phyloP scores from a whole-genome alignment of 2,329 filamentous ascomycete genomes.

The Pseudocercospora pini-densiflorae region DNA sequence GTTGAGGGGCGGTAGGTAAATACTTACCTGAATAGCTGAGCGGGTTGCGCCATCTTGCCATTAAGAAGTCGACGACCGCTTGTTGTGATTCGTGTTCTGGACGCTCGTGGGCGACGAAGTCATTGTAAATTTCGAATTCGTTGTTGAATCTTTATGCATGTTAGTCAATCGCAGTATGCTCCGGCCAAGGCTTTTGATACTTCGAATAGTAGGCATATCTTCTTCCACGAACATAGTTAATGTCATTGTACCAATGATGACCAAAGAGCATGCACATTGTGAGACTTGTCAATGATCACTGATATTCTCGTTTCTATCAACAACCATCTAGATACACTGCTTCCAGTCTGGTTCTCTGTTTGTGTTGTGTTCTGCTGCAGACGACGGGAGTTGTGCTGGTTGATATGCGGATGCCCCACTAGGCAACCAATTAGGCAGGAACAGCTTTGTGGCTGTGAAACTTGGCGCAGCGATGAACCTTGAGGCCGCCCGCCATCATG shows the following conservation, averaged over 20 bases:
- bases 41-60: slow-evolving; percentile 4
- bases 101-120: slow-evolving; percentile 3
- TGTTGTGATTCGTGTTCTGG: slow-evolving; percentile 2
- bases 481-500: no score
- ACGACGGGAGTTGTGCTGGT: background rate
- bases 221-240: background rate
- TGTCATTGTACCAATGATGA: background rate
- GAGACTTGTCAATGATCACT: background rate
- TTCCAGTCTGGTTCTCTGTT: background rate
- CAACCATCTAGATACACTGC: background rate
- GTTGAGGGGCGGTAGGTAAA: no score
- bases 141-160: background rate
- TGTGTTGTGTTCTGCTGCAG: background rate
- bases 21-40: background rate
- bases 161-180: background rate
- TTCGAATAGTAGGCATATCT: background rate
- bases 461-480: background rate
- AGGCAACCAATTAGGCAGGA: slow-evolving; percentile 12
- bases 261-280: background rate
- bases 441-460: background rate
- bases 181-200: background rate
- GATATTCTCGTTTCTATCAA: background rate
- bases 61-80: slow-evolving; percentile 4
- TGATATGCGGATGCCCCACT: background rate
- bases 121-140: slow-evolving; percentile 2